Percentiles rank a stretch among this genome's conserved stretches.
These are phyloP conservation scores for Trichoderma gracile DNA, from an alignment of 2,329 filamentous ascomycete species.

Conservation along the genomic window DNA sequence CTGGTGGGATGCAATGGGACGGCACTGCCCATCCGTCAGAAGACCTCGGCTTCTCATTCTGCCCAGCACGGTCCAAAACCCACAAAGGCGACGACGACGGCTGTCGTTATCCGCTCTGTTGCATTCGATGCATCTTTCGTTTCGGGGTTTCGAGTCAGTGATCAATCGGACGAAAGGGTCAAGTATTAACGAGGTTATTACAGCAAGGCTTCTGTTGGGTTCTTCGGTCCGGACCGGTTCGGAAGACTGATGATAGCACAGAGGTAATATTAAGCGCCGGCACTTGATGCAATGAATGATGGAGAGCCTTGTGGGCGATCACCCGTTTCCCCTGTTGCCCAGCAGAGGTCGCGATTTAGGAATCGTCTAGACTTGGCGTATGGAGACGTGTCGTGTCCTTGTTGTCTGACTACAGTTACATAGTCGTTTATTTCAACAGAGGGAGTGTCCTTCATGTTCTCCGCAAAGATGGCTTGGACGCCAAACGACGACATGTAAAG, in stretches of 20 bases:
- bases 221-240: too few relatives aligned
- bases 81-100: background rate
- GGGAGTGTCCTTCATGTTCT: too few relatives aligned
- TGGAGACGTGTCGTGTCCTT: background rate
- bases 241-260: too few relatives aligned
- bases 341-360: background rate
- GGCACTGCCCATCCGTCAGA: background rate
- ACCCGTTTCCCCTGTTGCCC: slow-evolving; percentile 9
- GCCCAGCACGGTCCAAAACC: background rate
- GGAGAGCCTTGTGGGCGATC: background rate
- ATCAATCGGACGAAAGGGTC: too few relatives aligned
- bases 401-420: too few relatives aligned
- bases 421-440: too few relatives aligned
- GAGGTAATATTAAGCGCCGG: slow-evolving; percentile 5
- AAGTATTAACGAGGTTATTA: too few relatives aligned
- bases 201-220: too few relatives aligned
- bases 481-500: too few relatives aligned
- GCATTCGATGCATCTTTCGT: too few relatives aligned
- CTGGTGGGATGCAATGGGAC: background rate
- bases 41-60: background rate
- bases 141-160: too few relatives aligned
- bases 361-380: background rate
- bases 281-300: background rate
- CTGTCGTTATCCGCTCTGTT: background rate
- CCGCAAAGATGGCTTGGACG: background rate